Base-by-base conservation (phyloP, 2,329 filamentous ascomycete genomes). In the Mycosphaerella arachidis region DNA sequence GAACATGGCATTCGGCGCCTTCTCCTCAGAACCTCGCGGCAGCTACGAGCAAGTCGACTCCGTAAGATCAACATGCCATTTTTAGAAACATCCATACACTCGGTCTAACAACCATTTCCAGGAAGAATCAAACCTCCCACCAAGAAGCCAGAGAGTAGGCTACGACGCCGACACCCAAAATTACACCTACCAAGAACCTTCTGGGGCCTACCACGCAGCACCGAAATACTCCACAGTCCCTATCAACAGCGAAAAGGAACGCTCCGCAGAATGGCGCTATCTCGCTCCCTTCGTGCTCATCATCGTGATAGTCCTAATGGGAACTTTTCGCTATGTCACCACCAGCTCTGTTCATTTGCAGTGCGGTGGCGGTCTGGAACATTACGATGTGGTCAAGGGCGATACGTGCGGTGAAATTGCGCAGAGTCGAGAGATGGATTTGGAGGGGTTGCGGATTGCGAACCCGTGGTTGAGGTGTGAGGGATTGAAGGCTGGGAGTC, bases 341-440 rank as follows among this genome's bases (percentile, higher is more conserved):
- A 57, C 57, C 1, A 20, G 31, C n/a, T 13, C 24, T 13, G n/a
- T 12, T 16, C 9, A 45, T 4, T 16, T 58, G 10, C 33, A 27
- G 12, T 66, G 63, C 45, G 35, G 18, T 13, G 48, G 55, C 13
- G 63, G 58, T 13, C 37, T 62, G 48, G 61, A 66, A 43, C 56
- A 46, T 16, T 62, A 63, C 48, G 30, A 20, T 18, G 52, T 63
- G 1, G 20, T 20, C n/a, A 57, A 58, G 30, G 59, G 61, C 27
- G 63, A 63, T 56, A 63, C 59, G 16, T 66, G 63, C 40, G 63
- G 59, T 57, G 46, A 29, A 0, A 63, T 66, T 50, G 63, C 61
- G 12, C 46, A 62, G 27, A 54, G n/a, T 6, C 33, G 58, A 27
- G 58, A 58, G 43, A 58, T 40, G 24, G 58, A 31, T 1, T 48